phyloP scores from a whole-genome alignment of 192 early-diverging fungal species.

The Umbelopsis vinacea region DNA sequence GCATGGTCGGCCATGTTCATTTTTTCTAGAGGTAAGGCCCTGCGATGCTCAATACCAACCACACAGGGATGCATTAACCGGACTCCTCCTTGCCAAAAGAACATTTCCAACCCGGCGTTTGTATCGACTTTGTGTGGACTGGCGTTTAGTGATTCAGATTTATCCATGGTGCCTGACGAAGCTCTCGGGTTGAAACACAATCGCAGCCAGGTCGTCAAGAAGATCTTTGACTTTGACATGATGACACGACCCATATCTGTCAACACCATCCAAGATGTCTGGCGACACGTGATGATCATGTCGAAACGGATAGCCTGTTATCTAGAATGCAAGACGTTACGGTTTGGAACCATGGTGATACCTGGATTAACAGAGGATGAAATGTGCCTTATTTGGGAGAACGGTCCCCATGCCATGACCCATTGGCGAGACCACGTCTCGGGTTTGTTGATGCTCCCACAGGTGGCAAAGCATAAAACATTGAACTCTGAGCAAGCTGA shows the following conservation, averaged over 20 bases:
- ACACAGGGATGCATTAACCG: not conserved
- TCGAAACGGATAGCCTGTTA: constrained; percentile 1
- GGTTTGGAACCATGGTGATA: not conserved
- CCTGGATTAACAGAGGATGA: not conserved
- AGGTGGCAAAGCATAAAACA: not conserved
- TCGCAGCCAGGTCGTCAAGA: not conserved
- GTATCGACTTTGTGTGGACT: not conserved
- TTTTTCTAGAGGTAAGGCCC: constrained; percentile 10
- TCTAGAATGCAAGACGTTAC: not conserved
- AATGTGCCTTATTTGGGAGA: constrained; percentile 9
- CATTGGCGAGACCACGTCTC: not conserved
- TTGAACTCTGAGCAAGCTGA: not conserved
- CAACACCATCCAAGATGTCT: constrained; percentile 1
- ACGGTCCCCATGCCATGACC: not conserved
- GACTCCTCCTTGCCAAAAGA: not conserved
- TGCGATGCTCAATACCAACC: not conserved
- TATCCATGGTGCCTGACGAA: not conserved
- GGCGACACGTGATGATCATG: constrained; percentile 13
- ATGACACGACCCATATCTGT: constrained; percentile 9
- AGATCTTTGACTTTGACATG: constrained; percentile 15
- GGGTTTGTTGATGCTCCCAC: not conserved
- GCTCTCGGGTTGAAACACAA: not conserved
- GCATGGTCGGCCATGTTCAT: constrained; percentile 5
- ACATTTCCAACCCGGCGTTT: constrained; percentile 1
- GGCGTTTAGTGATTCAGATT: constrained; percentile 4